Evolutionary conservation across 2,329 filamentous ascomycete species (phyloP).

Genomic region (Zopfia rhizophila): DNA sequence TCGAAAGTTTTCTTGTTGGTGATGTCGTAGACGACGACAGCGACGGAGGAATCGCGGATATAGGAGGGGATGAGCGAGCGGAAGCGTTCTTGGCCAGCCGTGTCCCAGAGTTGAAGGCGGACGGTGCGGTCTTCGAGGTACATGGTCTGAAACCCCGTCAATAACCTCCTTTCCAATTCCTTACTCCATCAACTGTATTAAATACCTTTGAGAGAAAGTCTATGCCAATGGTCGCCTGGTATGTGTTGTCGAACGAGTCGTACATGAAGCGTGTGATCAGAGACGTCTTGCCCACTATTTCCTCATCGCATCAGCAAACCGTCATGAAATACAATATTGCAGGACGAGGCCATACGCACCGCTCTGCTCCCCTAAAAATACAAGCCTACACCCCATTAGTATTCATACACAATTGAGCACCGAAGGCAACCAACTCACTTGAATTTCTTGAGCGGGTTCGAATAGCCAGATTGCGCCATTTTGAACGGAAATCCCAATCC

Average conservation of each 20-base stretch:
- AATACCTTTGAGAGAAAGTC: conserved; percentile 99
- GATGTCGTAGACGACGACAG: conserved; percentile 98
- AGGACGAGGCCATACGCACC: conserved; percentile 74
- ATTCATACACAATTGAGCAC: conserved; percentile 35
- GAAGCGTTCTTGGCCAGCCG: conserved; percentile 96
- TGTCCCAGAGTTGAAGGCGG: conserved; percentile 97
- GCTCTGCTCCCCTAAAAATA: conserved; percentile 98
- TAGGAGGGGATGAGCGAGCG: conserved; percentile 97
- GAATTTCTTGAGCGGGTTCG: conserved; percentile 99
- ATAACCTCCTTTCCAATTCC: conserved; percentile 1
- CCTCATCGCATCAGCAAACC: conserved; percentile 31
- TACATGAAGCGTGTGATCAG: conserved; percentile 99
- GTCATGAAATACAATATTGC: conserved; percentile 16
- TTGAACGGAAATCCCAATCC: conserved; percentile 46
- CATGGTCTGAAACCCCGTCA: conserved; percentile 95
- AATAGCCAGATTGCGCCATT: conserved; percentile 90
- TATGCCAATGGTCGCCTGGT: conserved; percentile 99
- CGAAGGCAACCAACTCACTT: conserved; percentile 69
- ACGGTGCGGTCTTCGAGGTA: conserved; percentile 99
- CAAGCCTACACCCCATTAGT: conserved; percentile 70
- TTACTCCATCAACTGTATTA: no score
- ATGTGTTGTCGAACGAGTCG: conserved; percentile 99
- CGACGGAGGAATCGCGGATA: conserved; percentile 97
- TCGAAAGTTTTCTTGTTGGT: conserved; percentile 97
- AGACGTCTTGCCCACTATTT: conserved; percentile 93